These are phyloP conservation scores for Pilasporangium apinafurcum DNA, from an alignment of 352 stramenopile species.

Conservation along the genomic window DNA sequence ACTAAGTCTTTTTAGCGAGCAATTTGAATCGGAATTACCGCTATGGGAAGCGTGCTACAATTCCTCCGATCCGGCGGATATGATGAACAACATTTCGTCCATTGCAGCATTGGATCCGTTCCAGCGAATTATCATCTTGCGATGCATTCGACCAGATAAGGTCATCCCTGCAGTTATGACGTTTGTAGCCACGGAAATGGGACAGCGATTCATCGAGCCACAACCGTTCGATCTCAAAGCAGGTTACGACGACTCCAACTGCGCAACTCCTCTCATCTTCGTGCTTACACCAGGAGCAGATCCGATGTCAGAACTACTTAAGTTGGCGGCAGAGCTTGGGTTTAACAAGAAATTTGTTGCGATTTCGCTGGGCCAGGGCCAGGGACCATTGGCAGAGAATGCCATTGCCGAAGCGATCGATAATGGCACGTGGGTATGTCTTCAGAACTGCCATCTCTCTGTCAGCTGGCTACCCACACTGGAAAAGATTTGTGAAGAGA, in stretches of 20 bases:
- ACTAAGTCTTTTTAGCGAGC: slow-evolving; percentile 42
- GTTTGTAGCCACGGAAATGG: slow-evolving; percentile 89
- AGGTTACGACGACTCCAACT: slow-evolving; percentile 91
- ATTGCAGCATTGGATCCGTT: slow-evolving; percentile 74
- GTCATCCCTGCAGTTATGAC: slow-evolving; percentile 87
- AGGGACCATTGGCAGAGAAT: slow-evolving; percentile 89
- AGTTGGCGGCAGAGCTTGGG: slow-evolving; percentile 86
- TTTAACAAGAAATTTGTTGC: slow-evolving; percentile 92
- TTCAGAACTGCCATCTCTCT: slow-evolving; percentile 95
- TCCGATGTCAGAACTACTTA: slow-evolving; percentile 92
- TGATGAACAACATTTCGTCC: slow-evolving; percentile 43
- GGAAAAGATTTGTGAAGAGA: slow-evolving; percentile 92
- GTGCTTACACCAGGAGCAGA: slow-evolving; percentile 93
- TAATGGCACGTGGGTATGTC: slow-evolving; percentile 92
- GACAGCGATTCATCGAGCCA: slow-evolving; percentile 90
- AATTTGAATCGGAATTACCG: slow-evolving; percentile 41
- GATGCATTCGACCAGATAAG: slow-evolving; percentile 91
- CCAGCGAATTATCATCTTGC: slow-evolving; percentile 87
- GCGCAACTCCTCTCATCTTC: slow-evolving; percentile 93
- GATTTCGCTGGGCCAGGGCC: slow-evolving; percentile 93
- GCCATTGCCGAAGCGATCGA: slow-evolving; percentile 90
- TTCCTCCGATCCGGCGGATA: slow-evolving; percentile 71
- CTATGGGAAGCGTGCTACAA: slow-evolving; percentile 83
- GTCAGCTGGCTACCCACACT: slow-evolving; percentile 93
- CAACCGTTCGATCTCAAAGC: slow-evolving; percentile 91